Conservation (phyloP, 306 rosid genomes). For the Canavalia gladiata region DNA sequence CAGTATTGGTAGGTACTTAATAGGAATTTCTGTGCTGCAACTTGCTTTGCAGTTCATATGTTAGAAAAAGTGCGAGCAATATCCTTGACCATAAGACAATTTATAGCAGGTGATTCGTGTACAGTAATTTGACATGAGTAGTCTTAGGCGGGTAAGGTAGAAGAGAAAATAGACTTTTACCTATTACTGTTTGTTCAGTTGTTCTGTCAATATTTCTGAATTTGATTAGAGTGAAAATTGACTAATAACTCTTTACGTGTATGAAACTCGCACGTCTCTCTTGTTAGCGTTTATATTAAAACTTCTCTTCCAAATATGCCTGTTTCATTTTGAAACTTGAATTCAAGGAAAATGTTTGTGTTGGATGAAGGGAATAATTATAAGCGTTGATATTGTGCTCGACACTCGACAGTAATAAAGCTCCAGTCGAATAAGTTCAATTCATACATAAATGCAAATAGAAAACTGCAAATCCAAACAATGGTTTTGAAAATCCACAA, state of each 20-base stretch:
- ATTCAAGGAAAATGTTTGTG: background rate
- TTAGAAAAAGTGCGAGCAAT: background rate
- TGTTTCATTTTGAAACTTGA: background rate
- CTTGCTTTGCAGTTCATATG: constrained; percentile 7
- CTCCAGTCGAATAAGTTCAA: background rate
- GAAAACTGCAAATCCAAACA: background rate
- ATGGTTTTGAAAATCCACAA: background rate
- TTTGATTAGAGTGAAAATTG: background rate
- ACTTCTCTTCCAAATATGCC: background rate
- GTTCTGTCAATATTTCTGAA: background rate
- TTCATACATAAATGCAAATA: background rate
- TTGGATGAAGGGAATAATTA: background rate
- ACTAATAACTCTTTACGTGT: background rate
- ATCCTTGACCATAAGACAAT: background rate
- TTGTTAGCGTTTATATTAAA: background rate
- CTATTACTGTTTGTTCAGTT: background rate
- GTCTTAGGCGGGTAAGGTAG: background rate
- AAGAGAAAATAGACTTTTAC: background rate
- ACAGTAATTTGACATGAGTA: constrained; percentile 16
- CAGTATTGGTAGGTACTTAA: constrained; percentile 43
- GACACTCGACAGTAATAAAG: background rate
- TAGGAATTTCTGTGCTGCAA: constrained; percentile 16
- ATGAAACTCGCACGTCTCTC: no score
- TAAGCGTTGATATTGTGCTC: background rate
- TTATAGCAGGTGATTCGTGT: background rate